phyloP scores from a whole-genome alignment of 345 rosid species.

The Stellera chamaejasme region DNA sequence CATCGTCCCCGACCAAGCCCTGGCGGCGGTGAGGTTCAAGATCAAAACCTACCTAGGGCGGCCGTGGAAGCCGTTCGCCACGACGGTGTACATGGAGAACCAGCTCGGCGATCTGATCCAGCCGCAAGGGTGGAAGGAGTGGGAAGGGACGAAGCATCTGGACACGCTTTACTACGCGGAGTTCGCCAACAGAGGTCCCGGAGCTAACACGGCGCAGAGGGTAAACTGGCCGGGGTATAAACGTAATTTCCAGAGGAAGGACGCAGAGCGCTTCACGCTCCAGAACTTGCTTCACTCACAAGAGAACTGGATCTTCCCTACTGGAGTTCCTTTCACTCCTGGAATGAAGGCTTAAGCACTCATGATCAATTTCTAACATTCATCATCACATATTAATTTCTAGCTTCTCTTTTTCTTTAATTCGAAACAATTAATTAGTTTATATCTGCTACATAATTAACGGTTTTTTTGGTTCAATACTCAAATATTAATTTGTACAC shows the following conservation, averaged over 20 bases:
- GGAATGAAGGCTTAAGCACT: slow-evolving; percentile 19
- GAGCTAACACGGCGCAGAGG: slow-evolving; percentile 35
- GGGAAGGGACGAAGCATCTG: slow-evolving; percentile 29
- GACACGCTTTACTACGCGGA: slow-evolving; percentile 39
- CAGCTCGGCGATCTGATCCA: slow-evolving; percentile 52
- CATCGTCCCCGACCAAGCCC: slow-evolving; percentile 57
- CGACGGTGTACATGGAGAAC: slow-evolving; percentile 49
- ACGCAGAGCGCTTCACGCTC: slow-evolving; percentile 33
- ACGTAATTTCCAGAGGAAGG: slow-evolving; percentile 22
- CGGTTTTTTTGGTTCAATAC: too few species aligned
- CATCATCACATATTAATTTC: too few species aligned
- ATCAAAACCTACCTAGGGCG: slow-evolving; percentile 57
- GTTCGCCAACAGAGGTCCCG: slow-evolving; percentile 58
- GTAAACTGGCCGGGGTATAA: slow-evolving; percentile 43
- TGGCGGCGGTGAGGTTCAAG: slow-evolving; percentile 21
- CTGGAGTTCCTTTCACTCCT: slow-evolving; percentile 32
- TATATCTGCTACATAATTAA: too few species aligned
- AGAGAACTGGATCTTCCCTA: slow-evolving; percentile 29
- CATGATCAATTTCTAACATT: too few species aligned
- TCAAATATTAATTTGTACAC: too few species aligned
- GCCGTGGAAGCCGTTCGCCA: slow-evolving; percentile 63
- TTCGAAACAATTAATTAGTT: too few species aligned
- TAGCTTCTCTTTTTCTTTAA: too few species aligned
- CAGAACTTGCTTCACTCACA: slow-evolving; percentile 28
- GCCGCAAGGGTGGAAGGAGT: slow-evolving; percentile 51